Evolutionary conservation across 108 stramenopile species (phyloP), one percentile per base, ranked within the genome.

Genomic region (Nitzschia palea): DNA sequence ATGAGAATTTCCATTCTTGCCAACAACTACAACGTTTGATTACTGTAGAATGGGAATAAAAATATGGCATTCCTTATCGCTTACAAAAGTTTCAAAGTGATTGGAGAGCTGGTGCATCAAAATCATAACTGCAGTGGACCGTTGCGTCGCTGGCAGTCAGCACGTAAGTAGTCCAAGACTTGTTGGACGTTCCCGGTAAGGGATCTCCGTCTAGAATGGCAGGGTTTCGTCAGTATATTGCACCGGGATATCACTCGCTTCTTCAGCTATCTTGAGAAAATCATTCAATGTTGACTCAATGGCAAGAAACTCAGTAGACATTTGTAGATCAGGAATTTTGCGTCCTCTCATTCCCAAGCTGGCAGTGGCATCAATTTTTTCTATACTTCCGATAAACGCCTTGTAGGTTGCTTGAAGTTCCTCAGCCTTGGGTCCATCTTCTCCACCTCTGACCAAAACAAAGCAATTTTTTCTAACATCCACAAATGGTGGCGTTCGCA

Each of bases 371-470:
- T 85, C 80, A 33, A 85, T 42, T 37, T 70, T 70, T 57, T 87
- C 86, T 30, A 87, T 34, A 4, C 63, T 48, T 0, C 40, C 40
- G 34, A 81, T 80, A 18, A 84, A 70, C 18, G 55, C 28, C 45
- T 79, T 72, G 71, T 87, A 87, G 2, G 70, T 50, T 20, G 20
- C 12, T 15, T 42, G 15, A 14, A 87, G 23, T 14, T 71, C 67
- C 12, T 68, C 67, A 8, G 75, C 79, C 55, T 80, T 74, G 32
- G 80, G 71, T 26, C 80, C 79, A 67, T 87, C 86, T 65, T 87
- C 86, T 4, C 72, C 82, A 4, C 71, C 86, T 23, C 65, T 37
- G 2, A 87, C 74, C 18, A 87, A 43, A n/a, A 54, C 67, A 8
- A 66, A 35, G 28, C 66, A 65, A 51, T 71, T 68, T 62, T 82